Evolutionary conservation across 768 basidiomycete genomes (phyloP).

Genomic region (Serendipita sp.): DNA sequence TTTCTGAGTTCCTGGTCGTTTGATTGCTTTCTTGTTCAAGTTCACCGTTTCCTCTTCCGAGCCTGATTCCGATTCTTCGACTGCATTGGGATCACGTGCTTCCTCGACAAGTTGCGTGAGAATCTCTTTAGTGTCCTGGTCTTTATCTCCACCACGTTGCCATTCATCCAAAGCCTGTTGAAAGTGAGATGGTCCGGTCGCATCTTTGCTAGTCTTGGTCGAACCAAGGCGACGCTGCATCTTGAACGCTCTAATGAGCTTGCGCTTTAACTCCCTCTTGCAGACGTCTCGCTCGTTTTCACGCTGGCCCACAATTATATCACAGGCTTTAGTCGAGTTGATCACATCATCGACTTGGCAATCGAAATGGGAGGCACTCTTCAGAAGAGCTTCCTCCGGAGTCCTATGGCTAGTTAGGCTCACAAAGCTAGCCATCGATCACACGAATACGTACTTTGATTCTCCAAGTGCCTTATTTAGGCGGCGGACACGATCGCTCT

Average conservation of each 20-base stretch:
- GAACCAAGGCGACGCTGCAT: constrained; percentile 29
- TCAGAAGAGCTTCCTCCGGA: constrained; percentile 83
- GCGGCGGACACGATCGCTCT: constrained; percentile 79
- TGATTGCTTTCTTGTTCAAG: constrained; percentile 12
- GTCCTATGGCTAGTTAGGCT: constrained; percentile 31
- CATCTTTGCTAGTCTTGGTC: background rate
- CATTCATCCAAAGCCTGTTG: background rate
- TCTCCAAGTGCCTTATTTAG: constrained; percentile 76
- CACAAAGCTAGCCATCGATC: background rate
- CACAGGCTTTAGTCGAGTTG: constrained; percentile 83
- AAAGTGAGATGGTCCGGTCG: background rate
- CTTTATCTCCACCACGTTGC: constrained; percentile 64
- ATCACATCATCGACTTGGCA: constrained; percentile 34
- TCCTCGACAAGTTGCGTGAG: constrained; percentile 44
- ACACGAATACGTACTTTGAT: constrained; percentile 46
- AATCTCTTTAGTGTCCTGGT: constrained; percentile 40
- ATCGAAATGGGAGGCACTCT: constrained; percentile 91
- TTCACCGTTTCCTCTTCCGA: constrained; percentile 19
- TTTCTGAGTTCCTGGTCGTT: constrained; percentile 21
- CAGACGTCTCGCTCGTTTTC: constrained; percentile 66
- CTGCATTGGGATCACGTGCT: constrained; percentile 30
- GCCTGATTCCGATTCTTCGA: constrained; percentile 14
- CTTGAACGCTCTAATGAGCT: constrained; percentile 48
- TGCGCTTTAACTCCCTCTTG: constrained; percentile 50
- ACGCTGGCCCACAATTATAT: constrained; percentile 76